Base-by-base conservation (phyloP, 2,329 filamentous ascomycete genomes). In the Neopestalotiopsis clavispora region DNA sequence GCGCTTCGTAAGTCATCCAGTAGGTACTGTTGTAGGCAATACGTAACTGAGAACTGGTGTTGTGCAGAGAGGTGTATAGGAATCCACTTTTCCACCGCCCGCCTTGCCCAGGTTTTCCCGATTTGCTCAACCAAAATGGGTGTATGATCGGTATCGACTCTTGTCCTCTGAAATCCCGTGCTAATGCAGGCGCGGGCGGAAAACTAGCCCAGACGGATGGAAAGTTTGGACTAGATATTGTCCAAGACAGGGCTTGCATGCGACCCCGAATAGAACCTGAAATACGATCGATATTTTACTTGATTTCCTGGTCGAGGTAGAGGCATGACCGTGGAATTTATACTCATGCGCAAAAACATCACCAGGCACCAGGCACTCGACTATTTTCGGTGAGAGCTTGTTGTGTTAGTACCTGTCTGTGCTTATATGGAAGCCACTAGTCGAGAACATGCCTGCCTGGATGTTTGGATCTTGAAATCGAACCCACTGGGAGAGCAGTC, bases 171-270 rank as follows among this genome's bases (percentile, higher is more conserved):
- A 17, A 17, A 52, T 17, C 45, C 45, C 45, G 45, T 52, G 45
- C 45, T 52, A 52, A 52, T 52, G 45, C 45, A 52, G 45, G 45
- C 45, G n/a, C 45, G 45, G 45, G 45, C n/a, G 45, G 45, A 52
- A 52, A 52, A 52, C 14, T 52, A 52, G 45, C 45, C 45, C 45
- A 52, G 45, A 17, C n/a, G n/a, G 45, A 20, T 52, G 45, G 45
- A 52, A 20, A 17, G 17, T 52, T 52, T 17, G 45, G 45, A 52
- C 45, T 52, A 52, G 45, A 52, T 52, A 10, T 52, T 52, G 45
- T 52, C 17, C n/a, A 52, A 52, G 17, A 52, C 45, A 52, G 45
- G 45, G 45, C 45, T 23, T 52, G 45, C 45, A 52, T 20, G 45
- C 45, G n/a, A 52, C 45, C 45, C 7, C 20, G n/a, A 20, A n/a